Conservation (phyloP, 192 early-diverging fungal genomes). For the Podila epigama region DNA sequence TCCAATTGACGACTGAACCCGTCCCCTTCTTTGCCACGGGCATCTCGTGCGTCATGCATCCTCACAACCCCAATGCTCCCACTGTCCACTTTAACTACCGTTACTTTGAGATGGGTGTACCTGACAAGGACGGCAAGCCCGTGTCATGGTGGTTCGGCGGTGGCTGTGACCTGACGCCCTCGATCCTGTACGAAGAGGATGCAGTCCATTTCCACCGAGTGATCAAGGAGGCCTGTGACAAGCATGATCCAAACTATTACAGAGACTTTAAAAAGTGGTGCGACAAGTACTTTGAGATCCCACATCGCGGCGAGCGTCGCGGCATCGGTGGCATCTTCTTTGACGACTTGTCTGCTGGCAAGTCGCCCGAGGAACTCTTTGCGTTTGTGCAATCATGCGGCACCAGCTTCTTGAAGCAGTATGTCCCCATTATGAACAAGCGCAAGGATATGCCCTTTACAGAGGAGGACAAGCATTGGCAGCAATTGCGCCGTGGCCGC, state of each 20-base stretch:
- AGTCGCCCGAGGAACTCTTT: conserved; percentile 78
- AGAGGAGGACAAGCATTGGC: conserved; percentile 85
- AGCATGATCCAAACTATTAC: conserved; percentile 85
- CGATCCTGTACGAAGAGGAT: conserved; percentile 91
- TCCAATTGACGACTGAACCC: conserved; percentile 61
- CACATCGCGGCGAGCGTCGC: conserved; percentile 88
- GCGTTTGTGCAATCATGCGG: conserved; percentile 85
- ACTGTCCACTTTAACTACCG: conserved; percentile 98
- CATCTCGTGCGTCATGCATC: conserved; percentile 92
- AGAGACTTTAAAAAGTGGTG: conserved; percentile 95
- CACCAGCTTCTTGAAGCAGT: conserved; percentile 81
- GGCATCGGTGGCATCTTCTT: conserved; percentile 99
- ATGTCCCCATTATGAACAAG: conserved; percentile 85
- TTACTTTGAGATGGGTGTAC: conserved; percentile 88
- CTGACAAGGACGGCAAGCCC: conserved; percentile 64
- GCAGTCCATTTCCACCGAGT: conserved; percentile 92
- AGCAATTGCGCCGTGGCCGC: conserved; percentile 92
- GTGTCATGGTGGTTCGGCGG: conserved; percentile 96
- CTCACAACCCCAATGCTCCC: conserved; percentile 94
- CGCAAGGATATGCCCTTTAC: conserved; percentile 85
- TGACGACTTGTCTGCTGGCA: conserved; percentile 90
- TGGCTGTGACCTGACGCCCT: conserved; percentile 93
- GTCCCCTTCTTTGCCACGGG: conserved; percentile 89
- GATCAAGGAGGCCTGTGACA: conserved; percentile 93
- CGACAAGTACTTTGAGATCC: conserved; percentile 91